A percentile compares a stretch with the other conserved stretches of the same genome.
phyloP scores from a whole-genome alignment of 1,284 basidiomycete species.

The Sporisorium scitamineum region DNA sequence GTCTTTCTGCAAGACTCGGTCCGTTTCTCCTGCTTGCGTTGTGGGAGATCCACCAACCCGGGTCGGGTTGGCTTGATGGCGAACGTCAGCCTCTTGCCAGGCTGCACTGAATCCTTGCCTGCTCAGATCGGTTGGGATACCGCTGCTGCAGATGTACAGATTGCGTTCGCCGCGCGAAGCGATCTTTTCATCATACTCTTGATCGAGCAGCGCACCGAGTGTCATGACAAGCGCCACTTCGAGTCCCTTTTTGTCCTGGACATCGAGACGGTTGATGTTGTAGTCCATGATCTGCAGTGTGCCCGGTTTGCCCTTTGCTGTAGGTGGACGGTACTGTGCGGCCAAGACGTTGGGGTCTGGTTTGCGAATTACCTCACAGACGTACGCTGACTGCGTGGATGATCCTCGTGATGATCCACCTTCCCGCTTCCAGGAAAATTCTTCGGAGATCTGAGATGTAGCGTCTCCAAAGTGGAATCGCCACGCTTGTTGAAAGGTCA shows the following conservation, averaged over 20 bases:
- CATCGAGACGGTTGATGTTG: constrained; percentile 83
- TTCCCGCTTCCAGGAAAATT: constrained; percentile 68
- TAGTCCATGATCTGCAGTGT: constrained; percentile 86
- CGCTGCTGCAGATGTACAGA: constrained; percentile 42
- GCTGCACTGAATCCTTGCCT: constrained; percentile 18
- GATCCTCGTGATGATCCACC: constrained; percentile 20
- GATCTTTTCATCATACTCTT: constrained; percentile 73
- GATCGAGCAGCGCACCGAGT: constrained; percentile 80
- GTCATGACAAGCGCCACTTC: constrained; percentile 83
- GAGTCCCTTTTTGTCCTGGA: constrained; percentile 76
- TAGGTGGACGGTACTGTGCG: constrained; percentile 78
- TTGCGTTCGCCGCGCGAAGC: constrained; percentile 31
- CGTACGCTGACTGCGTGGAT: constrained; percentile 28
- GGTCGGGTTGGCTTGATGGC: constrained; percentile 4
- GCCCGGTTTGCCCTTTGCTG: constrained; percentile 76
- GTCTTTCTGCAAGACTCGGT: background rate
- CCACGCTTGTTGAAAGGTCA: constrained; percentile 81
- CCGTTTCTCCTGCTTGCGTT: background rate
- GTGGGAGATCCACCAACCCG: background rate
- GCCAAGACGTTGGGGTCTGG: constrained; percentile 85
- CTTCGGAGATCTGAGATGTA: constrained; percentile 9
- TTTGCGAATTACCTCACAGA: constrained; percentile 78
- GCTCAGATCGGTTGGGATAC: constrained; percentile 38
- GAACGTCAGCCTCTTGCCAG: constrained; percentile 33
- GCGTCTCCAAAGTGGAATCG: constrained; percentile 78